Base-by-base conservation (phyloP, 2,329 filamentous ascomycete genomes). In the Alternaria ventricosa region DNA sequence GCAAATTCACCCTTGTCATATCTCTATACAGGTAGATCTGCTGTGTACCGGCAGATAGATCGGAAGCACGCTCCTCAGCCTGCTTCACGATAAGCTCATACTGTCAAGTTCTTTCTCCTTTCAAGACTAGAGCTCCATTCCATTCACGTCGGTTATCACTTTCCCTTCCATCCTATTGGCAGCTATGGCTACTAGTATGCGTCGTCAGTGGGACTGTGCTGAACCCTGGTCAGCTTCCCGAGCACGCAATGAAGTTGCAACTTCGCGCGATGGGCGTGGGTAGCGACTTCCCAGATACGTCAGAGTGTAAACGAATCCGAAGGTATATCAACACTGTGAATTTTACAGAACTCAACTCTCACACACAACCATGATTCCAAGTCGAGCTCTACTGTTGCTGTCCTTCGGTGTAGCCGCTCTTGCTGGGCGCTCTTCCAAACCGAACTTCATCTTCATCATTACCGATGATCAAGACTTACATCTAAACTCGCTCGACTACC, bases 391-490 rank as follows among this genome's bases (percentile, higher is more conserved):
- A 12, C 9, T 51, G 22, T 51, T 22, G 1, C 28, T 51, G 1
- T 51, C 49, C 13, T 36, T 51, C 2, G 47, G 58, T 22, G 51
- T 65, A 5, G 25, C 63, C 2, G 66, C 60, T 8, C 44, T 60
- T 6, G 23, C 36, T n/a, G 15, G 27, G 23, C 44, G 55, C 45
- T 60, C 43, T 18, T 20, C 63, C 3, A 71, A 61, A 28, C 74
- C 74, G 2, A 91, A 91, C 66, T 86, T 92, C 49, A 80, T 92
- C 20, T 89, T 92, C 71, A 87, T 92, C 61, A 81, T 92, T 43
- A 89, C 88, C 0, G 90, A 92, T 64, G 90, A 92, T 65, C 89
- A 92, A 71, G 89, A 92, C 70, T 76, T 87, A 2, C 84, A 87
- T 44, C 81, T 92, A 68, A 81, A 87, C 50, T 91, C 89, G 0